A percentile compares a stretch with the other conserved stretches of the same genome.
These are phyloP conservation scores for Euclidium syriacum DNA, from an alignment of 345 rosid species.

Conservation along the genomic window DNA sequence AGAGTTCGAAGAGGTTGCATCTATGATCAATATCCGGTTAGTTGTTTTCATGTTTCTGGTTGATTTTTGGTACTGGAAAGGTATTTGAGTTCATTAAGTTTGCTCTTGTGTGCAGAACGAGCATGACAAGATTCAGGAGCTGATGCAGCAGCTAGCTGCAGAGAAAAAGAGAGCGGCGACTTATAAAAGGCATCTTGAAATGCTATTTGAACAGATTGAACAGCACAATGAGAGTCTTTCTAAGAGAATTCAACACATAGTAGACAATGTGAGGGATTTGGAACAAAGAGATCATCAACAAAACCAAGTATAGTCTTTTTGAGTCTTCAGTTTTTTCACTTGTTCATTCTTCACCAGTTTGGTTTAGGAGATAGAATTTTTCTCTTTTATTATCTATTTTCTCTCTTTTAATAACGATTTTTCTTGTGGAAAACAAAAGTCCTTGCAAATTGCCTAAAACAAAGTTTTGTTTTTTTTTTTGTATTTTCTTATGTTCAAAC, in stretches of 20 bases:
- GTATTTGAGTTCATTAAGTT: not conserved
- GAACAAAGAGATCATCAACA: slow-evolving; percentile 57
- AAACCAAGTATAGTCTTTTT: slow-evolving; percentile 38
- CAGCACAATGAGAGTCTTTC: slow-evolving; percentile 78
- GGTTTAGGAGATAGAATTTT: slow-evolving; percentile 23
- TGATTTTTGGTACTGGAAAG: not conserved
- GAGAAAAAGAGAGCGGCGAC: slow-evolving; percentile 92
- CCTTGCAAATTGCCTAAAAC: slow-evolving; percentile 3
- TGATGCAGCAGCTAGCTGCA: slow-evolving; percentile 81
- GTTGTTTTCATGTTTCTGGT: slow-evolving; percentile 29
- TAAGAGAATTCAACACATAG: slow-evolving; percentile 79
- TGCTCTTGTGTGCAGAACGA: slow-evolving; percentile 55
- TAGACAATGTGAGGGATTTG: slow-evolving; percentile 62
- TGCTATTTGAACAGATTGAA: slow-evolving; percentile 86
- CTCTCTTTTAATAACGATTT: not conserved
- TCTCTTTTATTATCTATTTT: not conserved
- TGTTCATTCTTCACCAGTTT: slow-evolving; percentile 11
- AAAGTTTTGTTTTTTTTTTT: slow-evolving; percentile 3
- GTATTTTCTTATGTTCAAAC: slow-evolving; percentile 11
- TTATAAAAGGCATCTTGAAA: slow-evolving; percentile 86
- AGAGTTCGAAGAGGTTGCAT: slow-evolving; percentile 88
- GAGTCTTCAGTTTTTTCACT: slow-evolving; percentile 10
- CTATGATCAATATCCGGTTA: slow-evolving; percentile 95
- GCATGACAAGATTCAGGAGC: slow-evolving; percentile 82
- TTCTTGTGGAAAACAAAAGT: slow-evolving; percentile 8